phyloP scores from a whole-genome alignment of 1,139 yeast genomes.

The Oligophagozyma castellii region DNA sequence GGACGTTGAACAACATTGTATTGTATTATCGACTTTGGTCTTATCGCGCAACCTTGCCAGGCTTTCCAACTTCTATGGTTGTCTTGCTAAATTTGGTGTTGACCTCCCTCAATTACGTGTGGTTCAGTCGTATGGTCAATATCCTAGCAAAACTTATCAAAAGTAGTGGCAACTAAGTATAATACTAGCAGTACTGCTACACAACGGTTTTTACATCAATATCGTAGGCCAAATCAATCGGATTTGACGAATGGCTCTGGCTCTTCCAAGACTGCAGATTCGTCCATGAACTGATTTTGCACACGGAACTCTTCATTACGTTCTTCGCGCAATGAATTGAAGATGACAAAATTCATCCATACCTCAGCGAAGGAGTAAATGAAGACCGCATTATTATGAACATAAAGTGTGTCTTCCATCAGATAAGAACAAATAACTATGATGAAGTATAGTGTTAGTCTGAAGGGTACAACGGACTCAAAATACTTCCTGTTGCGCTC shows the following conservation, averaged over 20 bases:
- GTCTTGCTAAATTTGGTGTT: constrained; percentile 48
- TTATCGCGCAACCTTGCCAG: constrained; percentile 29
- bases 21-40: constrained; percentile 25
- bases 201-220: no score
- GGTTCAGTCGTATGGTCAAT: constrained; percentile 68
- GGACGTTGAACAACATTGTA: constrained; percentile 50
- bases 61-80: constrained; percentile 33
- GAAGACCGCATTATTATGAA: constrained; percentile 52
- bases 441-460: constrained; percentile 44
- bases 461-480: constrained; percentile 53
- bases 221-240: no score
- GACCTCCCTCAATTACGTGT: constrained; percentile 47
- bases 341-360: constrained; percentile 57
- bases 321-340: constrained; percentile 50
- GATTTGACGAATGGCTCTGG: constrained; percentile 3
- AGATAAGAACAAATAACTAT: constrained; percentile 30
- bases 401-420: constrained; percentile 27
- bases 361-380: constrained; percentile 52
- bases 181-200: no score
- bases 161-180: no score
- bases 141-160: no score
- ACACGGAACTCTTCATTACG: constrained; percentile 24
- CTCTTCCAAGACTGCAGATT: constrained; percentile 5
- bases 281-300: constrained; percentile 8
- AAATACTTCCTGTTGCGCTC: constrained; percentile 45